Evolutionary conservation across 805 yeast genomes (phyloP), one percentile per base, ranked within the genome.

Genomic region (Debaryomyces maramus): DNA sequence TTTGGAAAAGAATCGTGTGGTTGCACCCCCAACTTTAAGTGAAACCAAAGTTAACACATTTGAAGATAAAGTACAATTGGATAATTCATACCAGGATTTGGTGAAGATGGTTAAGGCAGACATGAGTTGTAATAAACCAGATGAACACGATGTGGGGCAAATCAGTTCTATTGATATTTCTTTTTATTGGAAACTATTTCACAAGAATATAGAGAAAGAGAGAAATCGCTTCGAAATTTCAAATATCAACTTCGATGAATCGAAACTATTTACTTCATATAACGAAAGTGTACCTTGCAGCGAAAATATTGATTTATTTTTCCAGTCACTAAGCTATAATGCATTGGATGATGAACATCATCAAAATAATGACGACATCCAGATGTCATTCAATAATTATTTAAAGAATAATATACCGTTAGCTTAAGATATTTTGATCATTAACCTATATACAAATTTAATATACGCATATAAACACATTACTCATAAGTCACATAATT

Each of bases 161-260:
- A 21, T 30, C 18, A 34, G 34, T 10, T 27, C 34, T 14, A 53
- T 63, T 13, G 66, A 63, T 28, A 46, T 60, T 14, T 45, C 63
- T 1, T 43, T 60, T 23, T 50, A 42, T 38, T 48, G 53, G 40
- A 36, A 44, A 18, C 47, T 62, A 3, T 34, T 63, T 2, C 52
- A 58, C 21, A 63, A 62, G 35, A 58, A 60, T 32, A 13, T 61
- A 8, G 52, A 44, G 3, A 23, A 40, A 10, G 67, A 63, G 38
- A 30, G 32, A 11, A 39, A 45, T 17, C 32, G 54, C 15, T 61
- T 60, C 24, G 42, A 28, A n/a, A 24, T 24, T n/a, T 7, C 28
- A 24, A 5, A 24, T 24, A 13, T 3, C 6, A n/a, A 6, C 28
- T 24, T 24, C 13, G 28, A 24, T 24, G 11, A n/a, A n/a, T 15